These are phyloP conservation scores for Podaxis carcinomalis DNA, from an alignment of 768 basidiomycete genomes.

Conservation along the genomic window DNA sequence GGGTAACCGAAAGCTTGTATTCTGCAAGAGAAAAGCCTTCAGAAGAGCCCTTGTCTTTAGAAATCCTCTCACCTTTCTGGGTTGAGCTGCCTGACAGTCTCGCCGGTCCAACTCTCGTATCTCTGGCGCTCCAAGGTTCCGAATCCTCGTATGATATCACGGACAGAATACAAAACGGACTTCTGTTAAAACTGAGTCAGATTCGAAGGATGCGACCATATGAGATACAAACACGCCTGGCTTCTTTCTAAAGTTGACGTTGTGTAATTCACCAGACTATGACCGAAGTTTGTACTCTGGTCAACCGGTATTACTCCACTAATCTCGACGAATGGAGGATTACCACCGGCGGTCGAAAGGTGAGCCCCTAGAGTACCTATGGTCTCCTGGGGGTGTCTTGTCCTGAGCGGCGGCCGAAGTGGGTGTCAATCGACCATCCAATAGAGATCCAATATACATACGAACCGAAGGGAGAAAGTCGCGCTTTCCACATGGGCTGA, in stretches of 20 bases:
- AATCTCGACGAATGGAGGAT: constrained; percentile 52
- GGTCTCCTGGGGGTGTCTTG: constrained; percentile 26
- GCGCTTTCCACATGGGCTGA: constrained; percentile 54
- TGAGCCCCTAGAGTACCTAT: constrained; percentile 41
- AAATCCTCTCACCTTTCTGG: background rate
- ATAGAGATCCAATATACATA: constrained; percentile 8
- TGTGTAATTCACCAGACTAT: constrained; percentile 38
- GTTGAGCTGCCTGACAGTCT: background rate
- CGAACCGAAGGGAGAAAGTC: constrained; percentile 57
- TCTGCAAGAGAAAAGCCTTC: constrained; percentile 25
- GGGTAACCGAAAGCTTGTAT: constrained; percentile 51
- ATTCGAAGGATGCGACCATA: background rate
- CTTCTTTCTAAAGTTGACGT: constrained; percentile 18
- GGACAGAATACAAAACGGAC: background rate
- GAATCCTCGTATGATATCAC: constrained; percentile 60
- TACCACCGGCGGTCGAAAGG: constrained; percentile 51
- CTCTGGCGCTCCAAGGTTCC: constrained; percentile 27
- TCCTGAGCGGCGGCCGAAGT: constrained; percentile 19
- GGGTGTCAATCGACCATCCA: background rate
- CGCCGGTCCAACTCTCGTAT: constrained; percentile 37
- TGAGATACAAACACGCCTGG: background rate
- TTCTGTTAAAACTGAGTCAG: background rate
- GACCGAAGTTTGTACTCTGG: constrained; percentile 24
- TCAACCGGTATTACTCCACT: constrained; percentile 48
- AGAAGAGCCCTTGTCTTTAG: background rate